Evolutionary conservation across 306 rosid genomes (phyloP).

Genomic region (Begonia loranthoides): DNA sequence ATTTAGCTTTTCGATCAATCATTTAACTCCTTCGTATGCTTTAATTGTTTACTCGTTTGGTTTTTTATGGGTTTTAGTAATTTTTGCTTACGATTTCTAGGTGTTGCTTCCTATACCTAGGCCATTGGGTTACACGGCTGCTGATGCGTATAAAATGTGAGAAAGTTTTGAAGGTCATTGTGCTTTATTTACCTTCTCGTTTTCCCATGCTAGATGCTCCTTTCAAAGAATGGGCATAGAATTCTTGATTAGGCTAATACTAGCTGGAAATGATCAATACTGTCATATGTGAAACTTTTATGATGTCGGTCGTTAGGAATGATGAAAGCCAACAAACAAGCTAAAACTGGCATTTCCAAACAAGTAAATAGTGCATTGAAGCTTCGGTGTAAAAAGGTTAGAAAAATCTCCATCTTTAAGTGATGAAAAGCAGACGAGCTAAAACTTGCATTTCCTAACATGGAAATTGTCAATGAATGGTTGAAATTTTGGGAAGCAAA

Average conservation of each 20-base stretch:
- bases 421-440: too few relatives aligned
- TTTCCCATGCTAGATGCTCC: not conserved
- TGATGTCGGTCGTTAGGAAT: too few relatives aligned
- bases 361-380: too few relatives aligned
- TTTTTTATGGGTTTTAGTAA: not conserved
- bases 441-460: too few relatives aligned
- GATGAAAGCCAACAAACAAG: too few relatives aligned
- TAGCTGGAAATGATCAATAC: not conserved
- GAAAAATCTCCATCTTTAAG: too few relatives aligned
- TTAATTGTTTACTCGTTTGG: not conserved
- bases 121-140: slow-evolving; percentile 82
- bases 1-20: slow-evolving; percentile 7
- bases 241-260: not conserved
- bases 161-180: slow-evolving; percentile 3
- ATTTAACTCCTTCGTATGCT: not conserved
- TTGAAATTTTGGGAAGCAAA: too few relatives aligned
- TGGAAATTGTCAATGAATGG: too few relatives aligned
- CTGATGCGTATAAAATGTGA: slow-evolving; percentile 82
- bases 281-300: not conserved
- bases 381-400: too few relatives aligned
- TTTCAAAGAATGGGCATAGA: not conserved
- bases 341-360: too few relatives aligned
- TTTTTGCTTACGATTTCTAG: slow-evolving; percentile 21
- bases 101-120: slow-evolving; percentile 60
- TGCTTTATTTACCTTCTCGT: slow-evolving; percentile 4